phyloP scores from a whole-genome alignment of 169 alveolate genomes.

The Plasmodium vivax region DNA sequence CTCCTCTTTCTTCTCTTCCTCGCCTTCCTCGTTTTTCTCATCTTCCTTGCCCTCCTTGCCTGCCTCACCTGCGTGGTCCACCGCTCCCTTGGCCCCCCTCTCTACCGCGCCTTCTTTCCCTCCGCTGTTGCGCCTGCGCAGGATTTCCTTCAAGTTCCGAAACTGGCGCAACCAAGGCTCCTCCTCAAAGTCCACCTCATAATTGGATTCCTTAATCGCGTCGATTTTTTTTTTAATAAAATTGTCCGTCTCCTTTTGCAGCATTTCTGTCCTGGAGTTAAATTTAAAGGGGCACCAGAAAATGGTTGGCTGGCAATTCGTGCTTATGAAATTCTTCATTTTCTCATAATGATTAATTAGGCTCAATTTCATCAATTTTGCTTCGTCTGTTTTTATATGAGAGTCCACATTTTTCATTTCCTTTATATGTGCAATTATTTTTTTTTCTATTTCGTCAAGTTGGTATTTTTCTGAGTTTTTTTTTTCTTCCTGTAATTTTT shows the following conservation, averaged over 20 bases:
- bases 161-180: slow-evolving; percentile 46
- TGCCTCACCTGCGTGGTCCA: neutral
- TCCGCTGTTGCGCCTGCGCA: neutral
- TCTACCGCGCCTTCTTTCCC: neutral
- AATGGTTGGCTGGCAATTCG: slow-evolving; percentile 82
- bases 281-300: slow-evolving; percentile 84
- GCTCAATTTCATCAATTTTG: slow-evolving; percentile 60
- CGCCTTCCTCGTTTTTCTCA: neutral
- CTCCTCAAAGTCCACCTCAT: slow-evolving; percentile 60
- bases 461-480: slow-evolving; percentile 75
- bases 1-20: neutral
- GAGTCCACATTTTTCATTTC: slow-evolving; percentile 58
- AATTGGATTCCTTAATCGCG: slow-evolving; percentile 75
- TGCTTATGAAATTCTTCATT: slow-evolving; percentile 83
- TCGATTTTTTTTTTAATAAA: slow-evolving; percentile 80
- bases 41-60: neutral
- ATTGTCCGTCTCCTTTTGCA: slow-evolving; percentile 76
- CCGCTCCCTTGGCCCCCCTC: neutral
- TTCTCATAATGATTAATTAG: slow-evolving; percentile 79
- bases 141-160: slow-evolving; percentile 8
- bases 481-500: slow-evolving; percentile 74
- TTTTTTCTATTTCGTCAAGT: slow-evolving; percentile 74
- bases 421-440: slow-evolving; percentile 46
- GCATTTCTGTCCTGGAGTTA: slow-evolving; percentile 73
- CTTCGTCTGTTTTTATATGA: slow-evolving; percentile 55